Percentiles rank a stretch among this genome's conserved stretches.
phyloP scores from a whole-genome alignment of 163 green algal genomes.

The Scenedesmus sp. region DNA sequence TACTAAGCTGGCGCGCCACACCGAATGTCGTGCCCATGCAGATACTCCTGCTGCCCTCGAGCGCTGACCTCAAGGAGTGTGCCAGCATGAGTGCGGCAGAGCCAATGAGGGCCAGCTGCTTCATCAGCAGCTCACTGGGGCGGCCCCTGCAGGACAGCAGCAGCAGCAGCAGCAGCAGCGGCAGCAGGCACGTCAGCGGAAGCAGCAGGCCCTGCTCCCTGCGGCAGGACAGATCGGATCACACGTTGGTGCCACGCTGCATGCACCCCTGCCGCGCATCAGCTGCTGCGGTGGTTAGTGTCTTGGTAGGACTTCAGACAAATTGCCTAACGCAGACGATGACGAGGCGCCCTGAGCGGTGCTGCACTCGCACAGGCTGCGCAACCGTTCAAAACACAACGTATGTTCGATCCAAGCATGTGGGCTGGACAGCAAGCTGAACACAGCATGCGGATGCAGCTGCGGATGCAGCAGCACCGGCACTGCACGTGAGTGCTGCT shows the following conservation, averaged over 20 bases:
- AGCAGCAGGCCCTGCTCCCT: too few species aligned
- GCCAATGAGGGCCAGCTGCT: conserved; percentile 50
- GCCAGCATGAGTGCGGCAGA: conserved; percentile 27
- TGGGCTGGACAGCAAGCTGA: too few species aligned
- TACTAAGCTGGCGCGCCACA: background rate
- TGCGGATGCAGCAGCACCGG: too few species aligned
- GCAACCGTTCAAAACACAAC: too few species aligned
- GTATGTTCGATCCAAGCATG: too few species aligned
- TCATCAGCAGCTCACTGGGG: conserved; percentile 48
- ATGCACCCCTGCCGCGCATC: background rate
- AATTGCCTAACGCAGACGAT: too few species aligned
- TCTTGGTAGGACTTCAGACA: too few species aligned
- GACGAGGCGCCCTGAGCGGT: too few species aligned
- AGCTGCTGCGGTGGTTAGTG: background rate
- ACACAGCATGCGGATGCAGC: background rate
- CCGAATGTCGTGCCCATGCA: background rate
- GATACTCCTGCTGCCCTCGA: background rate
- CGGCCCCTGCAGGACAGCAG: conserved; percentile 20
- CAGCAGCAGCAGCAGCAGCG: background rate
- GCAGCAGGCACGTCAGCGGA: background rate
- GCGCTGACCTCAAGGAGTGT: conserved; percentile 37
- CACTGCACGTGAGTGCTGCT: background rate
- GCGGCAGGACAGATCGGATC: background rate
- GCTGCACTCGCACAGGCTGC: too few species aligned
- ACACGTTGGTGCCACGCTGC: background rate